These are phyloP conservation scores for Mrakia gelida DNA, from an alignment of 768 basidiomycete genomes.

Conservation along the genomic window DNA sequence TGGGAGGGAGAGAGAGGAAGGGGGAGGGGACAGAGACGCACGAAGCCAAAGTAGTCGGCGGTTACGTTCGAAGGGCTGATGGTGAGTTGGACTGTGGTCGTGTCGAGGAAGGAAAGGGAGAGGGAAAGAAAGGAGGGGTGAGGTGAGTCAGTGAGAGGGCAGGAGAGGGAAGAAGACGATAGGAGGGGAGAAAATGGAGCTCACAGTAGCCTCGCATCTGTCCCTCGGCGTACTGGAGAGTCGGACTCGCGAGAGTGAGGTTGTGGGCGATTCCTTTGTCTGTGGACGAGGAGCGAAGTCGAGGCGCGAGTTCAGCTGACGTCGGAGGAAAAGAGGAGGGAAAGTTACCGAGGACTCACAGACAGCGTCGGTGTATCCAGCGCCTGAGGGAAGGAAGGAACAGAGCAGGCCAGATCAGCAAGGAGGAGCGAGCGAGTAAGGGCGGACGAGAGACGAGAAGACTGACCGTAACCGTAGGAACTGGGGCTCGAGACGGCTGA, in stretches of 20 bases:
- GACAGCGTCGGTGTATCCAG: background rate
- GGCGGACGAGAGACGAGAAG: background rate
- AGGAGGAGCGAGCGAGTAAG: background rate
- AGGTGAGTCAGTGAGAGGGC: no score
- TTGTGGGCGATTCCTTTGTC: conserved; percentile 45
- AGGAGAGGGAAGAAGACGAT: background rate
- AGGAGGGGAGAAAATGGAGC: background rate
- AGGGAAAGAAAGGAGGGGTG: no score
- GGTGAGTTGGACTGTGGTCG: conserved; percentile 48
- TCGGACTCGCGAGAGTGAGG: conserved; percentile 49
- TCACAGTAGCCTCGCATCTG: conserved; percentile 56
- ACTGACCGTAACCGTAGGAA: conserved; percentile 47
- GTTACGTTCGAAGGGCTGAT: conserved; percentile 51
- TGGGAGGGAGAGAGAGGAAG: background rate
- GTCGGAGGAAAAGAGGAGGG: background rate
- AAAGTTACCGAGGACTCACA: background rate
- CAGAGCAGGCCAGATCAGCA: background rate
- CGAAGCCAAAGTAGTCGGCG: conserved; percentile 58
- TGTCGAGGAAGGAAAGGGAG: background rate
- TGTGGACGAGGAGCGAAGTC: background rate
- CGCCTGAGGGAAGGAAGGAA: background rate
- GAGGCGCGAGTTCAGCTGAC: background rate
- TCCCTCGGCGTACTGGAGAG: conserved; percentile 61
- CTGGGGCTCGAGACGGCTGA: conserved; percentile 57
- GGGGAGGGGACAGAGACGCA: conserved; percentile 40